Percentiles rank a stretch among this genome's conserved stretches.
Evolutionary conservation across 2,329 filamentous ascomycete species (phyloP).

Genomic region (Tolypocladium amazonense): DNA sequence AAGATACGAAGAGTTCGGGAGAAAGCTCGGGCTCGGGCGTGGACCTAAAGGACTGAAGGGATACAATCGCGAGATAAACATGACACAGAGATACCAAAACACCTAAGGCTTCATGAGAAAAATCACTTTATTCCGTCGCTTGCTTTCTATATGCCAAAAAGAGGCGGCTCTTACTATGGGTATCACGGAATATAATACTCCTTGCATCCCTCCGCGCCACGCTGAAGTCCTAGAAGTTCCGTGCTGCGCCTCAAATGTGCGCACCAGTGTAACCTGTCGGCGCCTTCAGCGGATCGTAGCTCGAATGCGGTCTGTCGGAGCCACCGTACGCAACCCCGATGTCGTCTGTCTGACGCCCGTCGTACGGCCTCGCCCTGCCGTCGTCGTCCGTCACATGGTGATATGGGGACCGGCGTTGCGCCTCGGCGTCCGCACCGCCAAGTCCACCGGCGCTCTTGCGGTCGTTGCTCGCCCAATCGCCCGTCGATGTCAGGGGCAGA

Average conservation of each 20-base stretch:
- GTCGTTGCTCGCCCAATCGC: neutral
- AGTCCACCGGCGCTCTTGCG: neutral
- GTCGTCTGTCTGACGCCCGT: neutral
- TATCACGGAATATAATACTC: neutral
- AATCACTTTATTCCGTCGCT: neutral
- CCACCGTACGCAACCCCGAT: neutral
- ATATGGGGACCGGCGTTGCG: neutral
- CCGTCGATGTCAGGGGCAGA: slow-evolving; percentile 1
- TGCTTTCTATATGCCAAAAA: neutral
- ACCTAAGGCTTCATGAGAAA: neutral
- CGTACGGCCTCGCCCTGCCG: neutral
- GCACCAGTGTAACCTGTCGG: slow-evolving; percentile 1
- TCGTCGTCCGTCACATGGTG: neutral
- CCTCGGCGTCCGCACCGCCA: neutral
- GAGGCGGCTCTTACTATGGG: too few relatives aligned
- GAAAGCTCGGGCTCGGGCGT: neutral
- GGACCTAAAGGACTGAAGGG: neutral
- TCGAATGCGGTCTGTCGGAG: neutral
- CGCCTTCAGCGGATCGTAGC: slow-evolving; percentile 1
- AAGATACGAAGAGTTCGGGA: slow-evolving; percentile 15
- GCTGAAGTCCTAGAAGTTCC: too few relatives aligned
- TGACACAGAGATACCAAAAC: neutral
- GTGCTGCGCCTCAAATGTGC: neutral
- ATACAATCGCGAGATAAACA: neutral
- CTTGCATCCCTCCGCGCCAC: neutral